phyloP scores from a whole-genome alignment of 495 filamentous ascomycete species.

The Daldinia vernicosa region DNA sequence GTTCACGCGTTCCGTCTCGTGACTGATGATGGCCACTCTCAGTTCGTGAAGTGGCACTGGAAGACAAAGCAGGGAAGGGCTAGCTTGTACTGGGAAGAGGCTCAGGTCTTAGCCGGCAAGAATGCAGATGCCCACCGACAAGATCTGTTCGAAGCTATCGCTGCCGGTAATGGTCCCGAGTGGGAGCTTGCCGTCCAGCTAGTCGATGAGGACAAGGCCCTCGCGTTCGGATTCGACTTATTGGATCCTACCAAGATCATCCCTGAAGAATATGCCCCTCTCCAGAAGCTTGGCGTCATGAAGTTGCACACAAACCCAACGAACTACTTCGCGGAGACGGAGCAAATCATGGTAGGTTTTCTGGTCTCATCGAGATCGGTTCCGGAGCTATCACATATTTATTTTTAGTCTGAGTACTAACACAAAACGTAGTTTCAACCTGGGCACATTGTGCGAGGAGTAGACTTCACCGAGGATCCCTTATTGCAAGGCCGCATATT shows the following conservation, averaged over 20 bases:
- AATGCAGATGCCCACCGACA: constrained; percentile 75
- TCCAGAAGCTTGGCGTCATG: constrained; percentile 72
- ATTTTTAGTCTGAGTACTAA: constrained; percentile 5
- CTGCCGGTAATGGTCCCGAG: constrained; percentile 68
- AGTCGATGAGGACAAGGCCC: constrained; percentile 71
- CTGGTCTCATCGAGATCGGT: neutral
- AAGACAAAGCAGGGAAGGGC: constrained; percentile 73
- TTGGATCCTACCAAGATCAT: constrained; percentile 81
- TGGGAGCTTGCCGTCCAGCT: constrained; percentile 84
- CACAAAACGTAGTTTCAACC: constrained; percentile 57
- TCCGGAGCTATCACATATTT: neutral
- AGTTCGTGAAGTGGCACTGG: constrained; percentile 79
- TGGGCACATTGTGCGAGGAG: constrained; percentile 71
- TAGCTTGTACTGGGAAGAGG: constrained; percentile 78
- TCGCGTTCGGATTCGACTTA: constrained; percentile 74
- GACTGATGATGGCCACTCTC: constrained; percentile 69
- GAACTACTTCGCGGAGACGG: constrained; percentile 84
- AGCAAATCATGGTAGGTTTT: constrained; percentile 70
- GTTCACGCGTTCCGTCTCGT: constrained; percentile 77
- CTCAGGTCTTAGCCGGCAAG: constrained; percentile 71
- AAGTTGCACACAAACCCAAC: constrained; percentile 73
- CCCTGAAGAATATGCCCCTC: constrained; percentile 74
- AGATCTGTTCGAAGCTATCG: constrained; percentile 77
- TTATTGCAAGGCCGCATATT: constrained; percentile 78
- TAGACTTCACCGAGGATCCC: constrained; percentile 79